Percentiles rank a stretch among this genome's conserved stretches.
Evolutionary conservation across 805 yeast species (phyloP).

Genomic region (Pichia sporocuriosa): DNA sequence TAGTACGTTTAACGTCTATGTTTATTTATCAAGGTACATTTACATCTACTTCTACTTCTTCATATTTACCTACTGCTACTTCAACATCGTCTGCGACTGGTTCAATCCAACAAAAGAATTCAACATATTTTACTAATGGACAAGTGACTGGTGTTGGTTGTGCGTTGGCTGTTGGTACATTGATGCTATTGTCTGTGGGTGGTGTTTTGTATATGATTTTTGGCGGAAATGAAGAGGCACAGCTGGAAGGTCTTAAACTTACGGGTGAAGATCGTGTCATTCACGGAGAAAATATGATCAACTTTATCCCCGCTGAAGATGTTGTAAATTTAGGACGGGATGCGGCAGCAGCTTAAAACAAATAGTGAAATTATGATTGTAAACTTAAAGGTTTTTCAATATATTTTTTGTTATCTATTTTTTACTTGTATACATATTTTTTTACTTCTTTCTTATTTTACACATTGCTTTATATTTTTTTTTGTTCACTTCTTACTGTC

Average conservation of each 20-base stretch:
- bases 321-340: not conserved
- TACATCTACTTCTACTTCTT: slow-evolving; percentile 18
- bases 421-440: too few relatives aligned
- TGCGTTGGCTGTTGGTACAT: slow-evolving; percentile 56
- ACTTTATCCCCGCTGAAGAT: slow-evolving; percentile 47
- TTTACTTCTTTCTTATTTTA: too few relatives aligned
- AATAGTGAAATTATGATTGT: too few relatives aligned
- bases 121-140: slow-evolving; percentile 39
- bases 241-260: slow-evolving; percentile 38
- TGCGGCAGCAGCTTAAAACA: too few relatives aligned
- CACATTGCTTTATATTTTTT: too few relatives aligned
- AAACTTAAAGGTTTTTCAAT: too few relatives aligned
- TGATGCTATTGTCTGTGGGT: slow-evolving; percentile 32
- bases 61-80: slow-evolving; percentile 8
- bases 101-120: not conserved
- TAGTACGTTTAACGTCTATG: slow-evolving; percentile 34
- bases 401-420: too few relatives aligned
- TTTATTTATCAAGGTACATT: slow-evolving; percentile 29
- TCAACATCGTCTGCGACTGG: slow-evolving; percentile 2
- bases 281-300: slow-evolving; percentile 45
- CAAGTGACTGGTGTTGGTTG: slow-evolving; percentile 62
- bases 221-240: slow-evolving; percentile 29
- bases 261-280: slow-evolving; percentile 45
- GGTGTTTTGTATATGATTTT: slow-evolving; percentile 33
- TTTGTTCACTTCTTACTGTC: too few relatives aligned